phyloP scores from a whole-genome alignment of 306 rosid species.

The Mimosa bimucronata region DNA sequence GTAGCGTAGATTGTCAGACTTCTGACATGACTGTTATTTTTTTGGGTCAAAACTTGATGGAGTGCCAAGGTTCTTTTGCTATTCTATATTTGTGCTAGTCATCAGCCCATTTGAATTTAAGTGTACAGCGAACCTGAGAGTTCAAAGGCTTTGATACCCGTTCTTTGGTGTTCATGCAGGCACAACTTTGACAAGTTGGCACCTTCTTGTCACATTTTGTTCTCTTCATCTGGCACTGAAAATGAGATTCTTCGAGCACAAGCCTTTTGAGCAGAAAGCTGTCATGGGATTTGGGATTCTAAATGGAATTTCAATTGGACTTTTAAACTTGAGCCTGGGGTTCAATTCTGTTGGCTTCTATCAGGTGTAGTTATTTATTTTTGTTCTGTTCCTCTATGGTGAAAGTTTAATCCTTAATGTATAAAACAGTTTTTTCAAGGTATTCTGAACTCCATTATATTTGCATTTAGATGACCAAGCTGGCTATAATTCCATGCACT shows the following conservation, averaged over 20 bases:
- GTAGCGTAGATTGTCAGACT: not conserved
- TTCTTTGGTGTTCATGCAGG: slow-evolving; percentile 43
- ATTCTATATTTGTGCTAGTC: not conserved
- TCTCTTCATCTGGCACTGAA: slow-evolving; percentile 62
- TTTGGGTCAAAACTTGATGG: not conserved
- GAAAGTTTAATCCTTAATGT: slow-evolving; percentile 21
- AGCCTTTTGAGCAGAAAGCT: slow-evolving; percentile 59
- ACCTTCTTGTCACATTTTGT: slow-evolving; percentile 63
- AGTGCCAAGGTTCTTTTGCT: not conserved
- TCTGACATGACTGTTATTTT: not conserved
- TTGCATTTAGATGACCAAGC: slow-evolving; percentile 65
- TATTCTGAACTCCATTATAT: slow-evolving; percentile 40
- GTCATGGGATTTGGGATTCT: slow-evolving; percentile 66
- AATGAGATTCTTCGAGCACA: slow-evolving; percentile 62
- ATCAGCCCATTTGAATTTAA: not conserved
- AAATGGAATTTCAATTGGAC: slow-evolving; percentile 67
- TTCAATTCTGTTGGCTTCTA: slow-evolving; percentile 68
- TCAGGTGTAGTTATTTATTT: slow-evolving; percentile 43
- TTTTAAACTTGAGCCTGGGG: slow-evolving; percentile 59
- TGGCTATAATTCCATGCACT: slow-evolving; percentile 67
- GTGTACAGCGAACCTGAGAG: slow-evolving; percentile 11
- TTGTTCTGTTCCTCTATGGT: slow-evolving; percentile 9
- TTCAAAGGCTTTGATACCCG: slow-evolving; percentile 25
- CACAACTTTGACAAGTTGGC: slow-evolving; percentile 72
- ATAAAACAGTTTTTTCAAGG: slow-evolving; percentile 5